phyloP scores from a whole-genome alignment of 1,284 basidiomycete genomes.

The Sporisorium graminicola region DNA sequence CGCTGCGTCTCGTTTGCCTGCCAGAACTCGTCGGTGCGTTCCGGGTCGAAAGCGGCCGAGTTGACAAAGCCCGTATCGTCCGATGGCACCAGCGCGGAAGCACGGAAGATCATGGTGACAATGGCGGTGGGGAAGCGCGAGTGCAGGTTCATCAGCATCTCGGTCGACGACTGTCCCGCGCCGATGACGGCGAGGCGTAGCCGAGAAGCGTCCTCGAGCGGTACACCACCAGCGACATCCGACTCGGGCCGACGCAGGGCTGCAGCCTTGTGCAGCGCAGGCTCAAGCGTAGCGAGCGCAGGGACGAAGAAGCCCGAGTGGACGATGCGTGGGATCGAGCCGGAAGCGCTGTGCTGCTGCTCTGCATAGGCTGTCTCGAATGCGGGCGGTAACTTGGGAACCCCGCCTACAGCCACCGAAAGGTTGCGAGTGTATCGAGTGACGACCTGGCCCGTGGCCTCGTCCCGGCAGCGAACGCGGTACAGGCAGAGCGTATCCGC shows the following conservation, averaged over 20 bases:
- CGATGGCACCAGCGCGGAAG: constrained; percentile 64
- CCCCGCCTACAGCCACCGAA: constrained; percentile 63
- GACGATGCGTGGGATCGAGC: constrained; percentile 47
- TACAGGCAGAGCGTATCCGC: constrained; percentile 45
- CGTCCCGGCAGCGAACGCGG: constrained; percentile 41
- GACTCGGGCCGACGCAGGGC: constrained; percentile 18
- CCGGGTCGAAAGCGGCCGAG: constrained; percentile 66
- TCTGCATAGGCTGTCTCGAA: constrained; percentile 48
- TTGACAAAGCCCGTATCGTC: constrained; percentile 69
- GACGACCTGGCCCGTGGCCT: constrained; percentile 26
- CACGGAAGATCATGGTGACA: constrained; percentile 65
- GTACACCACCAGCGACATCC: neutral
- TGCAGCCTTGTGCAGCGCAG: constrained; percentile 39
- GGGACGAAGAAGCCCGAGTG: constrained; percentile 65
- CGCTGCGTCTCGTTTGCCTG: constrained; percentile 52
- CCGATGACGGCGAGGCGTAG: constrained; percentile 66
- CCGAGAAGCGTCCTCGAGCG: constrained; percentile 27
- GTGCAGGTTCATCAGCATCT: constrained; percentile 66
- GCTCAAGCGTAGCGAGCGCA: constrained; percentile 52
- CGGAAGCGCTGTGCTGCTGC: constrained; percentile 11
- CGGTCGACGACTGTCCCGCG: constrained; percentile 66
- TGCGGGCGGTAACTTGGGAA: constrained; percentile 53
- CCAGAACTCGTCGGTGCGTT: constrained; percentile 67
- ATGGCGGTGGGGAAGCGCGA: constrained; percentile 62
- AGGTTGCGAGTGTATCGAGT: constrained; percentile 58